Conservation (phyloP, 495 filamentous ascomycete species). For the Clavariopsis aquatica region DNA sequence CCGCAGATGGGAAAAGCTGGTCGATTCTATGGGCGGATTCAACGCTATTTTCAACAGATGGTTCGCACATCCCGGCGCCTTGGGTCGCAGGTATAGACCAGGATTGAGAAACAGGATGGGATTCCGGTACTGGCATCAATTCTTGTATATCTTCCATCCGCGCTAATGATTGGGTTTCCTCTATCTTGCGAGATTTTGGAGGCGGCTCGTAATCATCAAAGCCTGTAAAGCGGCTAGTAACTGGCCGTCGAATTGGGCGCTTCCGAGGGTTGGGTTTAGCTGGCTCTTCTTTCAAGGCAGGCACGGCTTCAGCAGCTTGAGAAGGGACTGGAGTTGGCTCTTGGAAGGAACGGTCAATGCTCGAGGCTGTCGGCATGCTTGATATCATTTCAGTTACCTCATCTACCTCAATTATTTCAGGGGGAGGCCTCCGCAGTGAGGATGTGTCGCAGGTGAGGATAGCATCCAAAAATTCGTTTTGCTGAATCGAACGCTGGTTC, state of each 20-base stretch:
- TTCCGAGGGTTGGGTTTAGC: slow-evolving; percentile 38
- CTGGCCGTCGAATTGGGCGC: slow-evolving; percentile 47
- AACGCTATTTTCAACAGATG: slow-evolving; percentile 43
- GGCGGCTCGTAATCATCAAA: slow-evolving; percentile 63
- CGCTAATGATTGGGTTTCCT: slow-evolving; percentile 4
- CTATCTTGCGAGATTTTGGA: slow-evolving; percentile 33
- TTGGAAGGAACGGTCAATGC: not conserved
- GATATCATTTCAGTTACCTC: slow-evolving; percentile 20
- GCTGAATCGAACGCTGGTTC: slow-evolving; percentile 80
- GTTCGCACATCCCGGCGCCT: slow-evolving; percentile 47
- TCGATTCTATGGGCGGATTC: slow-evolving; percentile 61
- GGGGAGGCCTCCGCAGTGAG: slow-evolving; percentile 63
- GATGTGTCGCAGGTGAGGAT: slow-evolving; percentile 77
- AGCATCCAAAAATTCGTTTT: slow-evolving; percentile 89
- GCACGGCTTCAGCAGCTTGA: slow-evolving; percentile 18
- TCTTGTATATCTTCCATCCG: slow-evolving; percentile 35
- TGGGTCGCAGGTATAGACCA: slow-evolving; percentile 5
- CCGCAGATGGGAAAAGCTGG: slow-evolving; percentile 67
- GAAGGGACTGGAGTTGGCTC: slow-evolving; percentile 3
- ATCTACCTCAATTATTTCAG: slow-evolving; percentile 24
- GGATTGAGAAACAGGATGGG: slow-evolving; percentile 2
- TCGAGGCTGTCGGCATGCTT: slow-evolving; percentile 5
- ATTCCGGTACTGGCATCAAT: slow-evolving; percentile 2
- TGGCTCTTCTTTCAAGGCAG: slow-evolving; percentile 9
- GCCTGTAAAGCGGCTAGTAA: slow-evolving; percentile 68